phyloP scores from a whole-genome alignment of 163 green algal species.

The Coccomyxa subellipsoidea region DNA sequence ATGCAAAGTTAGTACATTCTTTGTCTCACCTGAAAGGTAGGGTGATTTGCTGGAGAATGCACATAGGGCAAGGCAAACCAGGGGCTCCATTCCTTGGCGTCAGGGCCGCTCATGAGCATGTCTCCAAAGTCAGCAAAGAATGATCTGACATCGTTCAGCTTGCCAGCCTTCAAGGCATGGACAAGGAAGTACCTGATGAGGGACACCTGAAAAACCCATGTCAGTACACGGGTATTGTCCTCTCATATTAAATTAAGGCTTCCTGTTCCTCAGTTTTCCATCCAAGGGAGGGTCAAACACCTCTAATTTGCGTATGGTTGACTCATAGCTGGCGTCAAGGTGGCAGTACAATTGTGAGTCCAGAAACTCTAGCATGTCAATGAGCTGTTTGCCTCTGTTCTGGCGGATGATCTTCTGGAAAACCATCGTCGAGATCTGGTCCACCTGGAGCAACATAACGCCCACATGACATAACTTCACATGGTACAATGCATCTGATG shows the following conservation, averaged over 20 bases:
- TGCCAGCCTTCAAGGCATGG: slow-evolving; percentile 18
- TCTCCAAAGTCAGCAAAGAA: slow-evolving; percentile 44
- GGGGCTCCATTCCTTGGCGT: slow-evolving; percentile 27
- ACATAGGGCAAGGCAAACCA: slow-evolving; percentile 55
- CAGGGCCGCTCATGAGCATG: slow-evolving; percentile 32
- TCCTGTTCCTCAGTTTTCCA: not conserved
- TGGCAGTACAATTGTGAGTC: slow-evolving; percentile 31
- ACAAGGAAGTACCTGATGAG: slow-evolving; percentile 39
- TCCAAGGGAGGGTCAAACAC: slow-evolving; percentile 8
- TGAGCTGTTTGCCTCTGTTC: slow-evolving; percentile 18
- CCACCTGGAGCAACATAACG: slow-evolving; percentile 5
- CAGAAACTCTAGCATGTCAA: slow-evolving; percentile 47
- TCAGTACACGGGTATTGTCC: not conserved
- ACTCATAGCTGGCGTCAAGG: slow-evolving; percentile 34
- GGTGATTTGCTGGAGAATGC: slow-evolving; percentile 28
- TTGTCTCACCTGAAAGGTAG: slow-evolving; percentile 31
- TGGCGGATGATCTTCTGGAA: slow-evolving; percentile 42
- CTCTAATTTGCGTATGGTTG: slow-evolving; percentile 32
- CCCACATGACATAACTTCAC: not conserved
- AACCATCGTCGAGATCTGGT: slow-evolving; percentile 38
- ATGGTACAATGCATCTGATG: not conserved
- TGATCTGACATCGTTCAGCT: slow-evolving; percentile 34
- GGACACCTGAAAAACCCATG: slow-evolving; percentile 24
- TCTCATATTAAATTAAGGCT: not conserved
- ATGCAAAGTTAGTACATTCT: not conserved